These are phyloP conservation scores for Kandelia obovata DNA, from an alignment of 345 rosid species.

Conservation along the genomic window DNA sequence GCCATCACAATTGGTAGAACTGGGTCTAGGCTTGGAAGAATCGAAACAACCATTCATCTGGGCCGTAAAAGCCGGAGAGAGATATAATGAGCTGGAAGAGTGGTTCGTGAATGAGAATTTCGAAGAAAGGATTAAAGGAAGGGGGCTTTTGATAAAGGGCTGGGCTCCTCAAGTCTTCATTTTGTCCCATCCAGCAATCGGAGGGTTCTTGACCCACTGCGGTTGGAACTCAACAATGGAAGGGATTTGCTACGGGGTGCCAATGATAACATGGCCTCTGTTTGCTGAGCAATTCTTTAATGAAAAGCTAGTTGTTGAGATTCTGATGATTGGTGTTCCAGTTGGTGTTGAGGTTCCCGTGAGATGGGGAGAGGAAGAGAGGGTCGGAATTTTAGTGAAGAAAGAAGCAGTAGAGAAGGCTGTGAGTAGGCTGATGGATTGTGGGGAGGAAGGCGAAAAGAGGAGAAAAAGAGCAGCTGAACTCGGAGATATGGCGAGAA, in stretches of 20 bases:
- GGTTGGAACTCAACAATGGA: constrained; percentile 91
- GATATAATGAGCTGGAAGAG: constrained; percentile 40
- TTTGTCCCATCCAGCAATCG: constrained; percentile 56
- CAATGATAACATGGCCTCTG: constrained; percentile 81
- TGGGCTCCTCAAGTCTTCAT: constrained; percentile 88
- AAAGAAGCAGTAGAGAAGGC: constrained; percentile 42
- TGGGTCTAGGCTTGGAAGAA: constrained; percentile 63
- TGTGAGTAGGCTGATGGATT: constrained; percentile 42
- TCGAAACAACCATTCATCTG: constrained; percentile 64
- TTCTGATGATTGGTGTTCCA: constrained; percentile 54
- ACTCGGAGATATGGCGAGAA: constrained; percentile 41
- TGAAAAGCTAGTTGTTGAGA: constrained; percentile 60
- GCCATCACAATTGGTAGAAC: constrained; percentile 56
- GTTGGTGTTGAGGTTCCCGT: constrained; percentile 60
- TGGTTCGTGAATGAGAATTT: constrained; percentile 44
- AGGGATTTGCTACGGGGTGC: constrained; percentile 54
- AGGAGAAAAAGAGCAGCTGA: constrained; percentile 44
- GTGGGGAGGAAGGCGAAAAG: constrained; percentile 39
- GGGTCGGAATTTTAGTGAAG: constrained; percentile 54
- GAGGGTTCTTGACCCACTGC: constrained; percentile 76
- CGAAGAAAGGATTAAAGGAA: constrained; percentile 52
- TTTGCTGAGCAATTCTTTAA: constrained; percentile 74
- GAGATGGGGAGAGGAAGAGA: constrained; percentile 77
- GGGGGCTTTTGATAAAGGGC: constrained; percentile 62
- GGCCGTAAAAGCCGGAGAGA: constrained; percentile 55